Evolutionary conservation across 768 basidiomycete species (phyloP).

Genomic region (Boletus vinaceobasis): DNA sequence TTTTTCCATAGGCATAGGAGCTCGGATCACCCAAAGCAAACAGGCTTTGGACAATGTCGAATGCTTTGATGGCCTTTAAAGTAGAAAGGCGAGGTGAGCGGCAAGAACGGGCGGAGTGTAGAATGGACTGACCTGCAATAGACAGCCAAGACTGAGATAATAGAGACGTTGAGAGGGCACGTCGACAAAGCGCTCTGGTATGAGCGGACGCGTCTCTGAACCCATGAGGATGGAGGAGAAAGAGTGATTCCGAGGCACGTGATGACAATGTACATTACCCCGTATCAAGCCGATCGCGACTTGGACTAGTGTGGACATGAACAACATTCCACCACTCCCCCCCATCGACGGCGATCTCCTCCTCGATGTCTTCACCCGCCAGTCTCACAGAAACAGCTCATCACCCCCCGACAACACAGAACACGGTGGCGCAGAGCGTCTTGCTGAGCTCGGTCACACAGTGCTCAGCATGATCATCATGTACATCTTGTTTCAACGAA

Average conservation of each 20-base stretch:
- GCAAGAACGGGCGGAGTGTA: accelerated
- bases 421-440: conserved; percentile 59
- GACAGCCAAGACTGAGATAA: conserved; percentile 66
- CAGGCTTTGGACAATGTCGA: conserved; percentile 62
- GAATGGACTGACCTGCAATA: conserved; percentile 60
- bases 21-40: conserved; percentile 43
- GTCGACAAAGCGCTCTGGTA: conserved; percentile 73
- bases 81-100: conserved; percentile 1
- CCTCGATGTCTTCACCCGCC: conserved; percentile 58
- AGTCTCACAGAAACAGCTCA: conserved; percentile 32
- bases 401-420: conserved; percentile 37
- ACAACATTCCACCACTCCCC: conserved; percentile 46
- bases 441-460: conserved; percentile 54
- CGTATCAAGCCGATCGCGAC: conserved; percentile 8
- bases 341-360: conserved; percentile 54
- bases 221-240: conserved; percentile 9
- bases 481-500: conserved; percentile 44
- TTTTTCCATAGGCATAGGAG: conserved; percentile 48
- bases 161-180: conserved; percentile 80
- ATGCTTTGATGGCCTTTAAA: conserved; percentile 75
- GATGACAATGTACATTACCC: neutral
- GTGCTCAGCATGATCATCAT: conserved; percentile 53
- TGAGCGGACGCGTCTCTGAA: conserved; percentile 42
- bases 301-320: conserved; percentile 21
- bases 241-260: conserved; percentile 19